Evolutionary conservation across 2,329 filamentous ascomycete genomes (phyloP), one percentile per base, ranked within the genome.

Genomic region (Pseudogymnoascus sp.): DNA sequence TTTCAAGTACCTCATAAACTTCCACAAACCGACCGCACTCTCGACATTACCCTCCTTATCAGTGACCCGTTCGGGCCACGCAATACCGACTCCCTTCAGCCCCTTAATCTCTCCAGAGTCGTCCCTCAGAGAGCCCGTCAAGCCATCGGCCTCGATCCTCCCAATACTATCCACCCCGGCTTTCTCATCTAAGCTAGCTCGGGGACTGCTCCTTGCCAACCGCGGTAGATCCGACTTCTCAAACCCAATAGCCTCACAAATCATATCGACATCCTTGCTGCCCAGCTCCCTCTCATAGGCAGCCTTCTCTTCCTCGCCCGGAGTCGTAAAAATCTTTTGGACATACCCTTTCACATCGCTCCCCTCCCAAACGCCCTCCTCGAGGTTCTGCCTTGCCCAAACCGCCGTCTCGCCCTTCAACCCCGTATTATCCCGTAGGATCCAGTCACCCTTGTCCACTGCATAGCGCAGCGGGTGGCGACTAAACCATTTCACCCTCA

Each of bases 1-100:
- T 72, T 82, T 81, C 61, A 84, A 71, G 67, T 81, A 86, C 55
- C 79, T 83, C 83, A 87, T 86, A 65, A 87, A 87, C 72, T 87
- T 87, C 69, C 77, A 85, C 69, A 87, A 80, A 0, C 85, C 85
- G 59, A 87, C 85, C 0, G 82, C 82, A 67, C 79, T 76, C 72
- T 87, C 84, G 6, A 83, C 80, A 69, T 86, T 86, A 0, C 84
- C 83, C 40, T 79, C 73, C 0, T 83, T 84, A 74, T 87, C 85
- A 7, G 78, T 78, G 5, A 86, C 83, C 25, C 77, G 74, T 69
- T 87, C 82, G 0, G 85, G 85, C 67, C 82, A 87, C 0, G 84
- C 84, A 66, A 87, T 87, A 0, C 85, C 85, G 0, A 83, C 84
- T 2, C 82, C 85, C 68, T 80, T 84, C 15, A 87, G 67, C 0